A percentile compares a stretch with the other conserved stretches of the same genome.
Conservation (phyloP, 768 basidiomycete species). For the Russula earlei region DNA sequence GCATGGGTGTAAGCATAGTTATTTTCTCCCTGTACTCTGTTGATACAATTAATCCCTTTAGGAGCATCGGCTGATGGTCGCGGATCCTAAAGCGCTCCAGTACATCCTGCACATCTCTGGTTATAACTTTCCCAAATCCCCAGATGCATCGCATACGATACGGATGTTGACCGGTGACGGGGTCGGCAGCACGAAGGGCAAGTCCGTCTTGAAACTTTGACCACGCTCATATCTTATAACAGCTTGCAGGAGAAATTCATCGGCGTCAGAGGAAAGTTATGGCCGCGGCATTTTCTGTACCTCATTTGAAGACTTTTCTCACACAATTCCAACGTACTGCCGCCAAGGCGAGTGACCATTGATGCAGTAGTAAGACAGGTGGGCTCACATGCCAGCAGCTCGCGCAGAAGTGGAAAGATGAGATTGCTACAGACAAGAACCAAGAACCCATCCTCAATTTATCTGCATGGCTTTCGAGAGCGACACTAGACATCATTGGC, state of each 20-base stretch:
- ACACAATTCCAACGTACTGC: slow-evolving; percentile 23
- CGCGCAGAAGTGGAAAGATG: slow-evolving; percentile 22
- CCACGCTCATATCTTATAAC: not conserved
- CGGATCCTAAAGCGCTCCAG: slow-evolving; percentile 25
- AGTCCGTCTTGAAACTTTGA: not conserved
- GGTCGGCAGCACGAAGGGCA: slow-evolving; percentile 20
- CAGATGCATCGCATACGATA: slow-evolving; percentile 8
- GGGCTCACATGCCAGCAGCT: slow-evolving; percentile 17
- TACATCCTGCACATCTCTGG: slow-evolving; percentile 25
- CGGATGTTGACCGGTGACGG: slow-evolving; percentile 23
- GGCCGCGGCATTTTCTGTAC: slow-evolving; percentile 24
- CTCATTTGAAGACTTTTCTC: slow-evolving; percentile 23
- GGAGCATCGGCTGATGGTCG: slow-evolving; percentile 25
- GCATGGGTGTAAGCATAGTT: slow-evolving; percentile 18
- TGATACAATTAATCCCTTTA: slow-evolving; percentile 5
- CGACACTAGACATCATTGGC: slow-evolving; percentile 27
- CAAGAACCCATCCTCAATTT: slow-evolving; percentile 19
- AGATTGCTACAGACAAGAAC: slow-evolving; percentile 12
- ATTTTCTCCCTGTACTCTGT: not conserved
- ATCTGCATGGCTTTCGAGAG: slow-evolving; percentile 19
- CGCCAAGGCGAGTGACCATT: not conserved
- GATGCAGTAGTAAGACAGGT: slow-evolving; percentile 8
- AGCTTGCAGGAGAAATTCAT: slow-evolving; percentile 19
- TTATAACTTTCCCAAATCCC: slow-evolving; percentile 24
- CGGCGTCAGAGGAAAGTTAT: slow-evolving; percentile 26